Evolutionary conservation across 805 yeast genomes (phyloP).

Genomic region (Myxozyma nipponensis): DNA sequence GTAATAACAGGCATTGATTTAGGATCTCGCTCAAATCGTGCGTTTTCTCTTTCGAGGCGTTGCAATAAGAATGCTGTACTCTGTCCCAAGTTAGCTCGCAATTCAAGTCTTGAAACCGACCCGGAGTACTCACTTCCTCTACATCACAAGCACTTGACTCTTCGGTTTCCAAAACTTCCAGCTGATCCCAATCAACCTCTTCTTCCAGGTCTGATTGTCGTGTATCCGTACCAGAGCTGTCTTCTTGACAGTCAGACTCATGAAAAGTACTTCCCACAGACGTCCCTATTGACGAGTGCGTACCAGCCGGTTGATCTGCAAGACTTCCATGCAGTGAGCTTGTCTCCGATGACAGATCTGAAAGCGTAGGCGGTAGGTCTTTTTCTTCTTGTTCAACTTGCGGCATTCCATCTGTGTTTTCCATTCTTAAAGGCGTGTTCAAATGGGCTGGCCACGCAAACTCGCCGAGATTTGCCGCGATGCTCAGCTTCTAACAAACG

Average conservation of each 20-base stretch:
- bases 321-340: background rate
- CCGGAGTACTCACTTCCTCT: conserved; percentile 11
- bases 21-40: conserved; percentile 23
- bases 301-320: background rate
- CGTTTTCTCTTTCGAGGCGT: conserved; percentile 27
- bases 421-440: too few species aligned
- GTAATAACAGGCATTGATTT: conserved; percentile 15
- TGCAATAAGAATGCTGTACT: conserved; percentile 24
- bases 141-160: conserved; percentile 10
- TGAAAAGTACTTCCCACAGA: background rate
- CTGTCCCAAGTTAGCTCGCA: background rate
- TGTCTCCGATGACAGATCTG: background rate
- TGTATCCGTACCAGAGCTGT: background rate
- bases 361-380: too few species aligned
- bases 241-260: background rate
- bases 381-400: too few species aligned
- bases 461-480: too few species aligned
- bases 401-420: too few species aligned
- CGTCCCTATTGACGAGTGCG: conserved; percentile 4
- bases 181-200: conserved; percentile 22
- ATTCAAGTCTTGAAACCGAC: background rate
- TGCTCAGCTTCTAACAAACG: too few species aligned
- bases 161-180: conserved; percentile 13
- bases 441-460: too few species aligned
- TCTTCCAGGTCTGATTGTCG: background rate